A percentile compares a stretch with the other conserved stretches of the same genome.
Evolutionary conservation across 768 basidiomycete genomes (phyloP).

Genomic region (Cystobasidium onofrii): DNA sequence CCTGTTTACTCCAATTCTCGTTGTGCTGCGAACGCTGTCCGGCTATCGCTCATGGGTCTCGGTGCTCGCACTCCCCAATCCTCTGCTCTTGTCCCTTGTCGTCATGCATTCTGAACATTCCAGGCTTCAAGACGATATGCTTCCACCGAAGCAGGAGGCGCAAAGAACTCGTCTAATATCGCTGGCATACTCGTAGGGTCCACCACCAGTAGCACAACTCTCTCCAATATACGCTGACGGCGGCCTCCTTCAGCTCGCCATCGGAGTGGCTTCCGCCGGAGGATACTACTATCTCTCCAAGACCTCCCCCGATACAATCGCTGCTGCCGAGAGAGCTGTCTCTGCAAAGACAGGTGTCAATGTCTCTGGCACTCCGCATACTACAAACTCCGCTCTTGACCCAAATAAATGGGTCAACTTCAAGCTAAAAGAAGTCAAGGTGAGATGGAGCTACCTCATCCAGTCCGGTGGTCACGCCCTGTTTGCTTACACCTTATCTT

Average conservation of each 20-base stretch:
- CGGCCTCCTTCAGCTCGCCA: conserved; percentile 11
- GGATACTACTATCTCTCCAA: conserved; percentile 12
- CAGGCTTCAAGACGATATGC: conserved; percentile 26
- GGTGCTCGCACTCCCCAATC: neutral
- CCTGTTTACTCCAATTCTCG: neutral
- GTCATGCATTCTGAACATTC: neutral
- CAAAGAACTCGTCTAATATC: conserved; percentile 13
- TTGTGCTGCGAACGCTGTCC: neutral
- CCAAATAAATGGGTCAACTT: conserved; percentile 47
- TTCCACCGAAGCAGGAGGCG: conserved; percentile 29
- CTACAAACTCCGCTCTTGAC: conserved; percentile 27
- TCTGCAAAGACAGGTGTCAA: conserved; percentile 14
- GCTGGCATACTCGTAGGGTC: conserved; percentile 37
- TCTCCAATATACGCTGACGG: neutral
- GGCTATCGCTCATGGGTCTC: neutral
- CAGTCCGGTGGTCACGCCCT: neutral
- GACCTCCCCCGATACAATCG: neutral
- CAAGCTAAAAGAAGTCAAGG: conserved; percentile 55
- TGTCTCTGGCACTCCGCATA: conserved; percentile 13
- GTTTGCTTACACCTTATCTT: conserved; percentile 26
- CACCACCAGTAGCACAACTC: conserved; percentile 31
- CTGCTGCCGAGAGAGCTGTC: conserved; percentile 1
- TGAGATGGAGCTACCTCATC: neutral
- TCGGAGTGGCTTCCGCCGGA: conserved; percentile 18
- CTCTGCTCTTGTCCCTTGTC: neutral